Evolutionary conservation across 1,284 basidiomycete species (phyloP), one percentile per base, ranked within the genome.

Genomic region (Xerocomus nothofagi): DNA sequence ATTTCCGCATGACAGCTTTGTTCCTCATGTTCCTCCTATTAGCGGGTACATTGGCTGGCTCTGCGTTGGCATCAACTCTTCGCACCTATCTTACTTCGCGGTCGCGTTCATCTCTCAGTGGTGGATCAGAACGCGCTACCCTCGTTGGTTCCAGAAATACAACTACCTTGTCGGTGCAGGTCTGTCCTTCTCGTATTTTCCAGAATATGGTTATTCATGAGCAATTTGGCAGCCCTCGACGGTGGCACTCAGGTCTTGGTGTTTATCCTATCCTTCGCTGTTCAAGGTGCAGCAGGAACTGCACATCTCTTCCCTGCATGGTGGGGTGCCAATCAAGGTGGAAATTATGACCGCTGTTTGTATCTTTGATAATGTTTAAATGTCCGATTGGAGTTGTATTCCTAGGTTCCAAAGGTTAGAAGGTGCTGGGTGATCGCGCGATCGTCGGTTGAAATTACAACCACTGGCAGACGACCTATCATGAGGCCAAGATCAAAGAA

Each of bases 261-360:
- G 26, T 88, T 88, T 63, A 74, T 88, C 30, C 70, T 87, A 15
- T 82, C 81, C 2, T 88, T 88, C 58, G 84, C 84, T 1, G 84
- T 89, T 12, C 81, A 81, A 59, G 86, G 86, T 45, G 86, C 83
- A 11, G 76, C 78, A 4, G 86, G 86, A 1, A 63, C 63, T 4
- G 58, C 76, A 2, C 72, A 74, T 49, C 68, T 78, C 11, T 86
- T 87, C 73, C 82, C 84, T 3, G 50, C 71, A 40, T 84, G 82
- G 82, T 77, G 76, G 63, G 80, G 80, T 17, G 74, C 73, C 9
- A 72, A 76, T 50, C 72, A 75, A 49, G 58, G 50, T 31, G 73
- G 72, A 56, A 65, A 65, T 55, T 65, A n/a, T n/a, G n/a, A n/a
- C n/a, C n/a, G n/a, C n/a, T n/a, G n/a, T n/a, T n/a, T n/a, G n/a